Evolutionary conservation across 2,329 filamentous ascomycete species (phyloP), one percentile per base, ranked within the genome.

Genomic region (Tolypocladium cylindrosporum): DNA sequence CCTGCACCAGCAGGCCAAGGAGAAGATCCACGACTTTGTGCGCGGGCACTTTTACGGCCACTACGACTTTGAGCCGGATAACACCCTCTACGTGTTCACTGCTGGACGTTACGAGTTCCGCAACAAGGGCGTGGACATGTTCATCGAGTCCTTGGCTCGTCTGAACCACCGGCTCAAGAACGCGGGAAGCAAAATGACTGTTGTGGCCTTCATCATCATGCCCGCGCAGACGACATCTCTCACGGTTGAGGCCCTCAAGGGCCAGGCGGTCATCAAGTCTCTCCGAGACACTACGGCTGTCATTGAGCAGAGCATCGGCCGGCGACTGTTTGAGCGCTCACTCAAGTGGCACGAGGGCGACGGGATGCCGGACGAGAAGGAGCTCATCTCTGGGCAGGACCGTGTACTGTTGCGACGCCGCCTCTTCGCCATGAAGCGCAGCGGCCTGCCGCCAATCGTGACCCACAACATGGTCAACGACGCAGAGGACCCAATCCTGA

Each of bases 71-170:
- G 91, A 97, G 61, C 86, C 91, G 16, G 92, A 97, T 60, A 96
- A 97, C 74, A 99, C 94, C 0, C 83, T 99, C 41, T 99, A 97
- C 76, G 88, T 97, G 76, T 99, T 99, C 79, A 99, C 92, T 4
- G 89, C 94, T 8, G 94, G 94, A 60, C 89, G 94, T 62, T 99
- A 99, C 69, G 94, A 99, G 74, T 99, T 93, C 81, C 82, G 94
- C 63, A 99, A 99, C 71, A 99, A 99, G 77, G 94, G 94, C 69
- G 93, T 97, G 11, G 94, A 99, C 74, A 97, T 99, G 94, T 99
- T 97, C 74, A 96, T 99, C 65, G 94, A 99, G 75, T 94, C 92
- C 4, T 78, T 99, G 62, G 94, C 94, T 36, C 89, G 94, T 50
- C 77, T 99, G 67, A 99, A 99, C 75, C 92, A 97, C 77, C 85